A percentile compares a stretch with the other conserved stretches of the same genome.
These are phyloP conservation scores for Stellera chamaejasme DNA, from an alignment of 345 rosid species.

Conservation along the genomic window DNA sequence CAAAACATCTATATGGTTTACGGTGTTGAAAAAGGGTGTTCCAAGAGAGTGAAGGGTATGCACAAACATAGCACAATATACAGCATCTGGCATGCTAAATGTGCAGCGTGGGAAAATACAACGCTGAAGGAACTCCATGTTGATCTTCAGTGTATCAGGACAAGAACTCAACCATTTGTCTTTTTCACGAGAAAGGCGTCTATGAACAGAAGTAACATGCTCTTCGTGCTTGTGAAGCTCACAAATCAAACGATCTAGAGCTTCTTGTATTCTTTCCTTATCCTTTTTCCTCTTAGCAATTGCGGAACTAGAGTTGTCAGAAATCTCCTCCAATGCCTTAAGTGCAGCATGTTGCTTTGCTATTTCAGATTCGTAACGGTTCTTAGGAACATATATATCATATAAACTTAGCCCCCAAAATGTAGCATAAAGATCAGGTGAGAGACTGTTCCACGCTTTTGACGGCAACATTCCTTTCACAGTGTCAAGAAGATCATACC, in stretches of 20 bases:
- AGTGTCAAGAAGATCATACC: slow-evolving; percentile 88
- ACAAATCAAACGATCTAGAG: slow-evolving; percentile 78
- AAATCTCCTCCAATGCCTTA: slow-evolving; percentile 85
- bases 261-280: slow-evolving; percentile 98
- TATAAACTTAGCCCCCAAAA: slow-evolving; percentile 98
- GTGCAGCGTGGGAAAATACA: slow-evolving; percentile 99
- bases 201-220: slow-evolving; percentile 85
- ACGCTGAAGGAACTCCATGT: slow-evolving; percentile 99
- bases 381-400: slow-evolving; percentile 95
- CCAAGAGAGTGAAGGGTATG: slow-evolving; percentile 96
- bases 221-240: slow-evolving; percentile 92
- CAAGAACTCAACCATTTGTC: slow-evolving; percentile 98
- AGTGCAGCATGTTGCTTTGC: slow-evolving; percentile 92
- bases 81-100: slow-evolving; percentile 99
- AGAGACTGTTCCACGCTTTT: slow-evolving; percentile 99
- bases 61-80: slow-evolving; percentile 98
- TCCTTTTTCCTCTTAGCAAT: slow-evolving; percentile 95
- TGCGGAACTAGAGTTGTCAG: slow-evolving; percentile 95
- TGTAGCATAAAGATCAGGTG: slow-evolving; percentile 93
- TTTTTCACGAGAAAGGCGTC: slow-evolving; percentile 86
- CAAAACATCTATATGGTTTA: slow-evolving; percentile 95
- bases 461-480: slow-evolving; percentile 87
- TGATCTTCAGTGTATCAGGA: slow-evolving; percentile 96
- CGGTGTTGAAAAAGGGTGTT: slow-evolving; percentile 97
- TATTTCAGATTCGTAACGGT: slow-evolving; percentile 93